Percentiles rank a stretch among this genome's conserved stretches.
Conservation (phyloP, 805 yeast species). For the Ogataea parapolymorpha region DNA sequence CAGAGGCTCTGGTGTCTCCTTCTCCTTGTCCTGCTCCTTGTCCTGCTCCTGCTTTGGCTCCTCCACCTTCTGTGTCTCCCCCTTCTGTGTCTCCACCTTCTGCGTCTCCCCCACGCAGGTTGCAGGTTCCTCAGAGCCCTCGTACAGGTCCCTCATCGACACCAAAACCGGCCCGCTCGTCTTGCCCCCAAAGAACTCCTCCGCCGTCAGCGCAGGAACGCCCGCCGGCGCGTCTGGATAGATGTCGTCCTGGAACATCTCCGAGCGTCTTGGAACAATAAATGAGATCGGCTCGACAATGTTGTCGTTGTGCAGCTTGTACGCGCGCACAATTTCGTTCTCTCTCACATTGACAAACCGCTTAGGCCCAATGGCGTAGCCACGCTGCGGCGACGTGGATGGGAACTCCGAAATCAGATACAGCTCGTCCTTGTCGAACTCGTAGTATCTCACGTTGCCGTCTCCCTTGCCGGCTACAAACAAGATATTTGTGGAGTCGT, state of each 20-base stretch:
- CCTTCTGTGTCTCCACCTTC: not conserved
- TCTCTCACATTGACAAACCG: constrained; percentile 72
- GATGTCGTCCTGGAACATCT: constrained; percentile 87
- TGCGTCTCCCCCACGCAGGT: constrained; percentile 25
- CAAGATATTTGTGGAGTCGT: constrained; percentile 72
- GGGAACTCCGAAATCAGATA: constrained; percentile 84
- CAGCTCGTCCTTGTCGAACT: constrained; percentile 79
- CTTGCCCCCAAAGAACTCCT: constrained; percentile 79
- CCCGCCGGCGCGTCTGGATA: constrained; percentile 88
- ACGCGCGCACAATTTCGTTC: constrained; percentile 79
- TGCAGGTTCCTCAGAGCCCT: constrained; percentile 63
- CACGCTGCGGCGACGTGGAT: constrained; percentile 93
- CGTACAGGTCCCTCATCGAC: constrained; percentile 72
- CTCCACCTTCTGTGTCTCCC: not conserved
- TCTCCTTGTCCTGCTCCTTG: not conserved
- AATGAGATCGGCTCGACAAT: constrained; percentile 89
- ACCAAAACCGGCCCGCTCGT: constrained; percentile 76
- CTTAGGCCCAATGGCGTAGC: constrained; percentile 88
- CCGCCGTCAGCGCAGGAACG: constrained; percentile 73
- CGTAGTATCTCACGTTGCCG: constrained; percentile 93
- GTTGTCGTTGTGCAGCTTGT: constrained; percentile 83
- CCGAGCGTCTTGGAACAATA: constrained; percentile 90
- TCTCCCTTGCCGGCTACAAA: constrained; percentile 97
- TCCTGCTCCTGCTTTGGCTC: too few species aligned
- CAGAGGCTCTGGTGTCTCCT: constrained; percentile 8